Evolutionary conservation across 2,329 filamentous ascomycete genomes (phyloP), one percentile per base, ranked within the genome.

Genomic region (Stemphylium beticola): DNA sequence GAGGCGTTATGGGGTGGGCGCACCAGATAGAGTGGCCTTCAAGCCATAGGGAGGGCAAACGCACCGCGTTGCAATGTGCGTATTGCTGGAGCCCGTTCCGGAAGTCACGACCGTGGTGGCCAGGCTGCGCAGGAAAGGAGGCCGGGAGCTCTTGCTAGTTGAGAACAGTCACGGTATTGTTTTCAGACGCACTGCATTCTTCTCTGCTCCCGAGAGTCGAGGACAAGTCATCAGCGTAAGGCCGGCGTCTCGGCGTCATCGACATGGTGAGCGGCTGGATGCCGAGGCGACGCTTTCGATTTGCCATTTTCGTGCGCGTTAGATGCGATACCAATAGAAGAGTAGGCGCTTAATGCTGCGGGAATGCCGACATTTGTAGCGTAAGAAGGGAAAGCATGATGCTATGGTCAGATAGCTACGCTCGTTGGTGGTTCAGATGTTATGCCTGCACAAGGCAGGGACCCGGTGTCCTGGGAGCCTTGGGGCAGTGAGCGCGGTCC

Each of bases 31-130:
- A 55, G 45, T 55, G 33, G 32, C 22, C 26, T 32, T n/a, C 29
- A 34, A 45, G 46, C 55, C 49, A 39, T 55, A 37, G 31, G 33
- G 39, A 49, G 53, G 49, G 50, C 52, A 39, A 50, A 53, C 44
- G 59, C 53, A 17, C 50, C 33, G 45, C 47, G 44, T 56, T 55
- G 58, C 56, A 55, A 52, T 45, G 53, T 55, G 61, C 59, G 64
- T 57, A 42, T 48, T 37, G 43, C 55, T 51, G 24, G 10, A 26
- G 7, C 64, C 66, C 31, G 12, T 62, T 71, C 54, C 38, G 65
- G 67, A 53, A 62, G 57, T 59, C 67, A 73, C 69, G 54, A 49
- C 70, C 67, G 66, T 29, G 46, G 57, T 53, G 55, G 57, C 42
- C 48, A 56, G 57, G 53, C 42, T 42, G 52, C 36, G 48, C 18